phyloP scores from a whole-genome alignment of 2,329 filamentous ascomycete species.

The Curvularia sp. region DNA sequence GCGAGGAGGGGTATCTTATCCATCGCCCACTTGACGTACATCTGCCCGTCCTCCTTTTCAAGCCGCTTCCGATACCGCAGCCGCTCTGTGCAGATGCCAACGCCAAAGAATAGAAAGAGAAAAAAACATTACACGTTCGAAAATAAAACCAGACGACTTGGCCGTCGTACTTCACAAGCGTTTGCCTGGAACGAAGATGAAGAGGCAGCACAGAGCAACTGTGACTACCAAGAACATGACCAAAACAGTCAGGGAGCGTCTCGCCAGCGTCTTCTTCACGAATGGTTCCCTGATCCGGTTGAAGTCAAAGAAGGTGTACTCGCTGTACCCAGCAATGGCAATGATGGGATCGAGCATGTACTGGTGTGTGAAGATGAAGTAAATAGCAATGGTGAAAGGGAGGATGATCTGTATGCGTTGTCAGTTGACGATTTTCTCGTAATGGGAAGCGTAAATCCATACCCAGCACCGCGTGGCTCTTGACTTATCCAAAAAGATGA shows the following conservation, averaged over 20 bases:
- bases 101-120: constrained; percentile 28
- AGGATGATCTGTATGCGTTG: constrained; percentile 70
- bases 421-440: neutral
- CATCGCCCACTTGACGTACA: constrained; percentile 17
- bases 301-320: constrained; percentile 96
- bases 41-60: constrained; percentile 8
- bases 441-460: constrained; percentile 50
- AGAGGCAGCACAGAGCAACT: constrained; percentile 83
- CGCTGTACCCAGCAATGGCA: constrained; percentile 87
- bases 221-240: constrained; percentile 77
- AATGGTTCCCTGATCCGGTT: constrained; percentile 88
- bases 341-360: constrained; percentile 94
- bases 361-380: constrained; percentile 77
- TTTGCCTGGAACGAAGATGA: constrained; percentile 94
- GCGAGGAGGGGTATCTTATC: constrained; percentile 27
- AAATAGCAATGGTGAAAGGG: constrained; percentile 90
- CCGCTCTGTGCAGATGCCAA: constrained; percentile 16
- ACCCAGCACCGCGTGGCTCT: constrained; percentile 83
- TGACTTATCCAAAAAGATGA: constrained; percentile 86
- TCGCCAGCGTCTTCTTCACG: constrained; percentile 82
- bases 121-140: constrained; percentile 33
- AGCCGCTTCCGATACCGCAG: constrained; percentile 6
- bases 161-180: constrained; percentile 61
- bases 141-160: constrained; percentile 10
- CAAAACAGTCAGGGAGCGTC: constrained; percentile 82